Base-by-base conservation (phyloP, 2,329 filamentous ascomycete species). In the Lasiodiplodia sp. region DNA sequence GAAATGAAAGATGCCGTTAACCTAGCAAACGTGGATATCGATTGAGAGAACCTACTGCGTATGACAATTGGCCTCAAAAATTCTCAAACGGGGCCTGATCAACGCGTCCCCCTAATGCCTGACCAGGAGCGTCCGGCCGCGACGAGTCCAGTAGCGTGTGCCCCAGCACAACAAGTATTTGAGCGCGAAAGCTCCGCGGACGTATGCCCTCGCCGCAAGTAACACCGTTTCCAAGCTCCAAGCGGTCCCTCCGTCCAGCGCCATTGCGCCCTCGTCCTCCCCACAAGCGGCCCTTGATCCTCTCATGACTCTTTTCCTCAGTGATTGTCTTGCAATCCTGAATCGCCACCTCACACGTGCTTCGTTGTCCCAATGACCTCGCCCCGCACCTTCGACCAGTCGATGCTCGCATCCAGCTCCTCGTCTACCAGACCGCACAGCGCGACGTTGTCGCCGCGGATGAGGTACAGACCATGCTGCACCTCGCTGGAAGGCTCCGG, bases 401-500 rank as follows among this genome's bases (percentile, higher is more conserved):
- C 91, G 77, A 99, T 98, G 74, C 91, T 94, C 49, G 86, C 87
- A 81, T 99, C 96, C 69, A 98, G 84, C 73, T 92, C 87, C 80
- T 97, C 94, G 79, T 99, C 94, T 38, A 99, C 90, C 68, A 96
- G 84, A 2, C 96, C 96, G 69, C 96, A 92, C 18, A 96, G 86
- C 71, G 94, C 94, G 58, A 99, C 95, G 76, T 96, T 97, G 79
- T 99, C 96, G 65, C 96, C 96, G 70, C 96, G 88, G 68, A 99
- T 92, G 69, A 99, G 87, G 79, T 97, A 98, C 6, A 98, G 83
- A 1, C 96, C 96, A 71, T 97, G 88, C 4, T 91, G 89, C 21
- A 96, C 90, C 77, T 96, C 89, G 69, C 90, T 88, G 53, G 92
- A 96, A 0, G 91, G 88, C 74, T 97, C 93, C 51, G 89, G 87